phyloP scores from a whole-genome alignment of 2,329 filamentous ascomycete genomes.

The Aureobasidium sp. region DNA sequence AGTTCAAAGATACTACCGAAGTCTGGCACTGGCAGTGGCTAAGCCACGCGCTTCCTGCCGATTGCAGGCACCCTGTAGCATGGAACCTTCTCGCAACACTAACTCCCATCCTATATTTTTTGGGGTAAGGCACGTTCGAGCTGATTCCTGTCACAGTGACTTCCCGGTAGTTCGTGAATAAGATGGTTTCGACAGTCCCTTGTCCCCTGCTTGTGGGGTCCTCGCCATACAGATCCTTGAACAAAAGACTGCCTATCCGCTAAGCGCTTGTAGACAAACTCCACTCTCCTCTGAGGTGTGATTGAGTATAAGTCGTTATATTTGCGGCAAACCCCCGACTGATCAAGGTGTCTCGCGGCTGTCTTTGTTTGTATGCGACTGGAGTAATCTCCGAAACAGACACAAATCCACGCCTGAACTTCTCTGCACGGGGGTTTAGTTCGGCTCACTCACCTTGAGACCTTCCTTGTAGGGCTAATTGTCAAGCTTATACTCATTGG shows the following conservation, averaged over 20 bases:
- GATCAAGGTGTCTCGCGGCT: neutral
- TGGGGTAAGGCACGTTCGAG: neutral
- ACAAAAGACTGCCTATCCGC: neutral
- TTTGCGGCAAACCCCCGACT: neutral
- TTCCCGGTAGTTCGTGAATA: neutral
- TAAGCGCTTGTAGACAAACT: neutral
- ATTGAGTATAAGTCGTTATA: neutral
- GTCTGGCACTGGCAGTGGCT: neutral
- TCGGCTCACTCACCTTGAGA: neutral
- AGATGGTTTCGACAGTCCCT: neutral
- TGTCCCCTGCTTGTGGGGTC: neutral
- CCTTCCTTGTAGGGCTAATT: neutral
- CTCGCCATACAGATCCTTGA: neutral
- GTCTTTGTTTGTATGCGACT: neutral
- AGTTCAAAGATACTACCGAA: neutral
- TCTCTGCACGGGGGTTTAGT: neutral
- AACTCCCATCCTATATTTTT: neutral
- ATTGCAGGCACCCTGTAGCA: neutral
- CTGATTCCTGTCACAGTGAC: neutral
- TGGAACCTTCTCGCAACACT: neutral
- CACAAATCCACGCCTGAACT: neutral
- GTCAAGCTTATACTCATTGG: neutral
- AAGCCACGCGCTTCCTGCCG: neutral
- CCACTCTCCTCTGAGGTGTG: neutral
- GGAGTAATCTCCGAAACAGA: neutral